phyloP scores from a whole-genome alignment of 192 early-diverging fungal species.

The Gonapodya sp. region DNA sequence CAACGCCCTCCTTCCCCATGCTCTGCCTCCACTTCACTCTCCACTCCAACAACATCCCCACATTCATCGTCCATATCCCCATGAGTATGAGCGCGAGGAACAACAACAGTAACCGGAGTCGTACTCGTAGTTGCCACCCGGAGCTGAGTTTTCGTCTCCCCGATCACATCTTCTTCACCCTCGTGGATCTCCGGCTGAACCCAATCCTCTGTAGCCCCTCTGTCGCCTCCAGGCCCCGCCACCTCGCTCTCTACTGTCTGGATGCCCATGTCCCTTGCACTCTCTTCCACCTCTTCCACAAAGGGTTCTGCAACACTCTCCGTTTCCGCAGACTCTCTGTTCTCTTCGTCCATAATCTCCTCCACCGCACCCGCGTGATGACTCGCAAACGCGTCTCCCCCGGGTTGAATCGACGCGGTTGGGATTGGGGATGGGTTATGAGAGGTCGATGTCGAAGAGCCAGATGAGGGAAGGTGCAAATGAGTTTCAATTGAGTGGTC shows the following conservation, averaged over 20 bases:
- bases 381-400: not conserved
- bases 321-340: not conserved
- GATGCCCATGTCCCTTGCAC: not conserved
- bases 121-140: no score
- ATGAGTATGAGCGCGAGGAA: no score
- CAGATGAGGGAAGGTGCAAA: not conserved
- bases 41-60: no score
- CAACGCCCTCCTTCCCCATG: not conserved
- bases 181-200: not conserved
- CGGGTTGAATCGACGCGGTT: not conserved
- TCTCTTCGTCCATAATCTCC: not conserved
- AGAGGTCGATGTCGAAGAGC: not conserved
- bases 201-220: not conserved
- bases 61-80: no score
- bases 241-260: not conserved
- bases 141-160: not conserved
- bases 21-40: no score
- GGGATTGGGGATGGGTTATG: not conserved
- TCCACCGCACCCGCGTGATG: not conserved
- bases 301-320: not conserved
- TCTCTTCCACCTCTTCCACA: not conserved
- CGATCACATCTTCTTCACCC: not conserved
- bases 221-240: not conserved
- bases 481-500: not conserved
- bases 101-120: no score